phyloP scores from a whole-genome alignment of 2,329 filamentous ascomycete genomes.

The Colletotrichum caudatum region DNA sequence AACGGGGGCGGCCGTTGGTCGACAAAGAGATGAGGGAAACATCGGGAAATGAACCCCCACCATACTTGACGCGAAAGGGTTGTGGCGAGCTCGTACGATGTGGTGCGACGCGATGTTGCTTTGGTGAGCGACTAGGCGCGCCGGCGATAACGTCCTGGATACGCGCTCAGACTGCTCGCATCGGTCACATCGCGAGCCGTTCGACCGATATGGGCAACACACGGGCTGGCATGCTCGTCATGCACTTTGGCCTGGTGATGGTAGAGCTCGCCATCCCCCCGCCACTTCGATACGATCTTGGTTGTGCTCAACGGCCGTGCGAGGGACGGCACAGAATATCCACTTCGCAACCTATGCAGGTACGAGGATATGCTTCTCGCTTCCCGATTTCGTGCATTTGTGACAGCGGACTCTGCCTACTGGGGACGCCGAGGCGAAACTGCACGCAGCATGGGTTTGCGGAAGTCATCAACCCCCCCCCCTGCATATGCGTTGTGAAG shows the following conservation, averaged over 20 bases:
- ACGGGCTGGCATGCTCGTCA: background rate
- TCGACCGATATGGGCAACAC: background rate
- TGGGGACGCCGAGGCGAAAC: background rate
- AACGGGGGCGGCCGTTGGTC: constrained; percentile 9
- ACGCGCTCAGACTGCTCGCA: constrained; percentile 11
- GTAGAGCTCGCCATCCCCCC: background rate
- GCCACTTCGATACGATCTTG: background rate
- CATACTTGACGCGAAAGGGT: constrained; percentile 24
- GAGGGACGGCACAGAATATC: background rate
- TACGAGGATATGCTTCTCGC: background rate
- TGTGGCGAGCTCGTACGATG: constrained; percentile 20
- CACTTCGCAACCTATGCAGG: background rate
- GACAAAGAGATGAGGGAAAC: constrained; percentile 26
- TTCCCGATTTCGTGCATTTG: constrained; percentile 1
- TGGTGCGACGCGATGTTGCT: constrained; percentile 16
- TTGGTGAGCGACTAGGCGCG: constrained; percentile 25
- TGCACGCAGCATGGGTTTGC: constrained; percentile 19
- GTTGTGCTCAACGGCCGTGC: background rate
- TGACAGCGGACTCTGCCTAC: background rate
- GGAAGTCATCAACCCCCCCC: constrained; percentile 18
- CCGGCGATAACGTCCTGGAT: background rate
- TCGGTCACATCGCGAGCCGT: background rate
- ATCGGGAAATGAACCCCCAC: constrained; percentile 31
- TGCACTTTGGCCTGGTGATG: background rate
- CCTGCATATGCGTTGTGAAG: constrained; percentile 19